phyloP scores from a whole-genome alignment of 371 early-diverging fungal genomes.

The Rhizopus arrhizus region DNA sequence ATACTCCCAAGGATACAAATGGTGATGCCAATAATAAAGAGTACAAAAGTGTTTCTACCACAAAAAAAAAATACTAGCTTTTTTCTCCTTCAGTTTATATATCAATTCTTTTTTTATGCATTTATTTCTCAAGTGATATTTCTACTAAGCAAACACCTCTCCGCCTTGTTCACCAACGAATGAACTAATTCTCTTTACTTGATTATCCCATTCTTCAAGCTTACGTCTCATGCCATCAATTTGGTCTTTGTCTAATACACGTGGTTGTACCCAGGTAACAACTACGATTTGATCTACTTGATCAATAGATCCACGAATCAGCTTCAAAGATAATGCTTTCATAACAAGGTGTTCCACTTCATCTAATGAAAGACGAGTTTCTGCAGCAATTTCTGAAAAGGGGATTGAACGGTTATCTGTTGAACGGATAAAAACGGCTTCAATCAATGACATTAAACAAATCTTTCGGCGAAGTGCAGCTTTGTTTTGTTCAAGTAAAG shows the following conservation, averaged over 20 bases:
- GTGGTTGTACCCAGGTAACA: constrained; percentile 96
- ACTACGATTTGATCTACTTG: constrained; percentile 87
- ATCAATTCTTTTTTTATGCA: too few species aligned
- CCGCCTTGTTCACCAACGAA: constrained; percentile 66
- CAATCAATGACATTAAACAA: constrained; percentile 95
- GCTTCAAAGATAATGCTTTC: constrained; percentile 91
- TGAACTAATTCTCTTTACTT: constrained; percentile 54
- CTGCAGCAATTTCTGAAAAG: constrained; percentile 85
- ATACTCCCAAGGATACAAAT: too few species aligned
- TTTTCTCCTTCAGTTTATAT: too few species aligned
- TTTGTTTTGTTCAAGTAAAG: constrained; percentile 74
- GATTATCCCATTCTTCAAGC: constrained; percentile 37
- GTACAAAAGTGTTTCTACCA: too few species aligned
- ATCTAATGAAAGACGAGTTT: constrained; percentile 82
- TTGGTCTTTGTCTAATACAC: constrained; percentile 89
- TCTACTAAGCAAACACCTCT: constrained; percentile 52
- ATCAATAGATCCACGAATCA: constrained; percentile 94
- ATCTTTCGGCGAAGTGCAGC: constrained; percentile 90
- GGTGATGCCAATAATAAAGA: too few species aligned
- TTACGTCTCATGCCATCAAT: constrained; percentile 74
- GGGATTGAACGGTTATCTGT: constrained; percentile 82
- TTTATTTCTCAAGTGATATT: constrained; percentile 24
- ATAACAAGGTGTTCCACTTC: constrained; percentile 96
- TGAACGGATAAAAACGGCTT: constrained; percentile 86
- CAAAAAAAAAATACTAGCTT: too few species aligned